A percentile compares a stretch with the other conserved stretches of the same genome.
Evolutionary conservation across 768 basidiomycete species (phyloP).

Genomic region (Auriscalpium vulgare): DNA sequence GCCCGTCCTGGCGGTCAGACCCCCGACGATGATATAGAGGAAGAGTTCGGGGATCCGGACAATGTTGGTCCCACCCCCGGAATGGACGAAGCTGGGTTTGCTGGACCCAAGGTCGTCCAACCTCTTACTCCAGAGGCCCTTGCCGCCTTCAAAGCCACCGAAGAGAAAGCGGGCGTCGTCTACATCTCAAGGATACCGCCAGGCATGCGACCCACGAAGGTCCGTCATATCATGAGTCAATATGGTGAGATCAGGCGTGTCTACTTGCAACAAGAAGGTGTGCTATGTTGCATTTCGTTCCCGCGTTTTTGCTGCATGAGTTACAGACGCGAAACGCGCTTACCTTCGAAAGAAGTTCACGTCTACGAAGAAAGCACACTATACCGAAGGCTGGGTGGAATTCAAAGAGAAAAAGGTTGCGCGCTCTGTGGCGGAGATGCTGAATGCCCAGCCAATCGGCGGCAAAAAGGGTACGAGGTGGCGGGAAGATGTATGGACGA

Average conservation of each 20-base stretch:
- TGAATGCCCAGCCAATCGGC: slow-evolving; percentile 93
- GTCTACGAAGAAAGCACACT: slow-evolving; percentile 78
- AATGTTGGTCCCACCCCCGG: slow-evolving; percentile 18
- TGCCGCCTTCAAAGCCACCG: slow-evolving; percentile 63
- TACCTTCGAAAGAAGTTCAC: slow-evolving; percentile 78
- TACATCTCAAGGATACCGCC: slow-evolving; percentile 97
- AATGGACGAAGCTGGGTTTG: slow-evolving; percentile 53
- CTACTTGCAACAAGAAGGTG: slow-evolving; percentile 90
- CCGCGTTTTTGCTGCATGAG: slow-evolving; percentile 1
- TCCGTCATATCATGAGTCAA: slow-evolving; percentile 84
- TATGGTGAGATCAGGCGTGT: slow-evolving; percentile 90
- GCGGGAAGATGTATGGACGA: slow-evolving; percentile 98
- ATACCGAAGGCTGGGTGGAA: slow-evolving; percentile 97
- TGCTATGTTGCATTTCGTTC: slow-evolving; percentile 14
- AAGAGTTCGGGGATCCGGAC: too few relatives aligned
- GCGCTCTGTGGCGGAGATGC: slow-evolving; percentile 83
- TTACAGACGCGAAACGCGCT: slow-evolving; percentile 74
- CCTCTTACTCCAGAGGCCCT: slow-evolving; percentile 71
- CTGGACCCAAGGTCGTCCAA: slow-evolving; percentile 57
- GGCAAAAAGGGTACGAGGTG: slow-evolving; percentile 86
- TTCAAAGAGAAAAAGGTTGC: slow-evolving; percentile 93
- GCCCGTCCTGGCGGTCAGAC: too few relatives aligned
- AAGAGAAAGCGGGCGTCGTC: slow-evolving; percentile 75
- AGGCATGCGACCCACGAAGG: slow-evolving; percentile 95
- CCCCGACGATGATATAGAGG: too few relatives aligned